Percentiles rank a stretch among this genome's conserved stretches.
Evolutionary conservation across 2,329 filamentous ascomycete species (phyloP).

Genomic region (Fusarium sp.): DNA sequence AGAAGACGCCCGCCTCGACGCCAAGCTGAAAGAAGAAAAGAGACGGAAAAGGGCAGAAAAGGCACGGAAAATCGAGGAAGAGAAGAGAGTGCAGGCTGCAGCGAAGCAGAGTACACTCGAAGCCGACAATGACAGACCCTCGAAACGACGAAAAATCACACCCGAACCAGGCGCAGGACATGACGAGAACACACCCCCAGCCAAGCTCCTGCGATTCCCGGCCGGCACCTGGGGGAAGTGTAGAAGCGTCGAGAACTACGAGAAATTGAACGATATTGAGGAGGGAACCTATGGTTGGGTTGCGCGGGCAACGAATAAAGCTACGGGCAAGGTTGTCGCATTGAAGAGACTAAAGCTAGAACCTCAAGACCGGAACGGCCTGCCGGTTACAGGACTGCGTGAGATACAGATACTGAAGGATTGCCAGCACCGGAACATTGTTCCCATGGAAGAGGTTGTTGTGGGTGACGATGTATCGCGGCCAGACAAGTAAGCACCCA

Average conservation of each 20-base stretch:
- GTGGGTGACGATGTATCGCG: conserved; percentile 71
- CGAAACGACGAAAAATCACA: conserved; percentile 71
- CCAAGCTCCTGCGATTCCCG: conserved; percentile 78
- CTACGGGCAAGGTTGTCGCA: conserved; percentile 84
- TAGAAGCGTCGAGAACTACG: conserved; percentile 86
- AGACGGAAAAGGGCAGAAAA: conserved; percentile 86
- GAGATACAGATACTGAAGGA: conserved; percentile 93
- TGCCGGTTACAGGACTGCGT: conserved; percentile 90
- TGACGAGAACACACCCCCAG: conserved; percentile 38
- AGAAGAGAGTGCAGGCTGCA: conserved; percentile 51
- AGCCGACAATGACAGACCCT: conserved; percentile 56
- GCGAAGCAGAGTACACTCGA: conserved; percentile 30
- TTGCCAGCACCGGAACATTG: conserved; percentile 84
- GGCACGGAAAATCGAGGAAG: conserved; percentile 72
- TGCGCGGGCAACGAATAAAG: conserved; percentile 79
- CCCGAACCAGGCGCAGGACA: conserved; percentile 54
- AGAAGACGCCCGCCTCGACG: conserved; percentile 80
- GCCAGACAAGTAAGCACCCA: conserved; percentile 62
- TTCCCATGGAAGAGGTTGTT: conserved; percentile 84
- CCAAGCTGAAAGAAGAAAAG: conserved; percentile 86
- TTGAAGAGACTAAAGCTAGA: conserved; percentile 96
- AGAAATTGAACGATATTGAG: conserved; percentile 95
- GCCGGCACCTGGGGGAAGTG: conserved; percentile 74
- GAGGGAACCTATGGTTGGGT: conserved; percentile 98
- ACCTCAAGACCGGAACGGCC: conserved; percentile 74